These are phyloP conservation scores for Pseudocercospora crystallina DNA, from an alignment of 2,329 filamentous ascomycete species.

Conservation along the genomic window DNA sequence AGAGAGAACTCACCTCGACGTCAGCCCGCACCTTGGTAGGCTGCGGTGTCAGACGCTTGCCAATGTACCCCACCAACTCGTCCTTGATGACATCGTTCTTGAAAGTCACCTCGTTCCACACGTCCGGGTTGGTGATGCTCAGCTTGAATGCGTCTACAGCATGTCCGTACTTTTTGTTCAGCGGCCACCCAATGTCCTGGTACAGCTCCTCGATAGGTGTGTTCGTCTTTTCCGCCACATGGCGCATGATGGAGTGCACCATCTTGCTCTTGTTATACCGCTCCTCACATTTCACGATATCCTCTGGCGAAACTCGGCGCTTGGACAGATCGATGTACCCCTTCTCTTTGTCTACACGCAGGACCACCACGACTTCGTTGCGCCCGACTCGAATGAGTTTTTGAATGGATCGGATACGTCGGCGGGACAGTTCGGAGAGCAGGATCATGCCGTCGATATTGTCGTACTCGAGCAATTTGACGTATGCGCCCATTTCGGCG, in stretches of 20 bases:
- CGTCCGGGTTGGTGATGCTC: slow-evolving; percentile 95
- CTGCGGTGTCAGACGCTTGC: slow-evolving; percentile 94
- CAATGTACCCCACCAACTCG: slow-evolving; percentile 91
- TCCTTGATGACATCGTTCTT: slow-evolving; percentile 80
- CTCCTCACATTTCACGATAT: slow-evolving; percentile 98
- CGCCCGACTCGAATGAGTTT: slow-evolving; percentile 97
- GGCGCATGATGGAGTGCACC: slow-evolving; percentile 97
- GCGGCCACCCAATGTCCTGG: slow-evolving; percentile 90
- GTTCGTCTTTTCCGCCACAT: slow-evolving; percentile 95
- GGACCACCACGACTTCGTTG: slow-evolving; percentile 97
- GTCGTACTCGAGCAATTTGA: slow-evolving; percentile 99
- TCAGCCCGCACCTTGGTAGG: slow-evolving; percentile 99
- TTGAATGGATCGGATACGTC: slow-evolving; percentile 98
- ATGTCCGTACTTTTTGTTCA: slow-evolving; percentile 97
- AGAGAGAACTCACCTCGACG: slow-evolving; percentile 64
- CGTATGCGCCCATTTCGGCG: slow-evolving; percentile 99
- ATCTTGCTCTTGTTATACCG: slow-evolving; percentile 99
- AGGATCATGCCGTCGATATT: slow-evolving; percentile 99
- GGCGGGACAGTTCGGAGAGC: slow-evolving; percentile 92
- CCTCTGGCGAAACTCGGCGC: slow-evolving; percentile 94
- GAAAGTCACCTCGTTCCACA: slow-evolving; percentile 92
- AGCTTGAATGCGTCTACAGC: slow-evolving; percentile 98
- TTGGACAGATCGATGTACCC: slow-evolving; percentile 98
- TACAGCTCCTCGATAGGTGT: slow-evolving; percentile 94
- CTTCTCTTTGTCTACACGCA: slow-evolving; percentile 99